These are phyloP conservation scores for Ilyonectria sp. DNA, from an alignment of 2,329 filamentous ascomycete genomes.

Conservation along the genomic window DNA sequence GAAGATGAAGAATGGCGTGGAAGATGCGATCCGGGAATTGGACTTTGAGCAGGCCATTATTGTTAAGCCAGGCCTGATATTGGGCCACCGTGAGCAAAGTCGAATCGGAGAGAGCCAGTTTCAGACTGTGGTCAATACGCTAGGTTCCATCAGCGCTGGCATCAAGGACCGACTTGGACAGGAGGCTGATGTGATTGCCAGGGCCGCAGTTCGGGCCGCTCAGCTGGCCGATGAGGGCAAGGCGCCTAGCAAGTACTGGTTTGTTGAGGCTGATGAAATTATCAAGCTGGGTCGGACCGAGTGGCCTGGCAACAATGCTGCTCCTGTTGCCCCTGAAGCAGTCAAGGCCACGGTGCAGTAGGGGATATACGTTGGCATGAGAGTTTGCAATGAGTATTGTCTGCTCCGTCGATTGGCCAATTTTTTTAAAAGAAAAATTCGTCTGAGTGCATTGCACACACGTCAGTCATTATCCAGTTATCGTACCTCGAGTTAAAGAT, in stretches of 20 bases:
- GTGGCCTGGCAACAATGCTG: slow-evolving; percentile 58
- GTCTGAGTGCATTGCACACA: no score
- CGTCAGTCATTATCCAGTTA: background rate
- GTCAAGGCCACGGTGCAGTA: slow-evolving; percentile 20
- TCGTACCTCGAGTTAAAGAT: background rate
- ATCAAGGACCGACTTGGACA: slow-evolving; percentile 79
- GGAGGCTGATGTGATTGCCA: slow-evolving; percentile 80
- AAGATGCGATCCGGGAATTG: slow-evolving; percentile 80
- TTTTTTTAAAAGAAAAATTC: no score
- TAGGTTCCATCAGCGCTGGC: slow-evolving; percentile 68
- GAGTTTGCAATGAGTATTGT: background rate
- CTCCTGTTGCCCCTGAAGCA: slow-evolving; percentile 16
- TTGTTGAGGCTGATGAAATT: slow-evolving; percentile 74
- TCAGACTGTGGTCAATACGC: slow-evolving; percentile 67
- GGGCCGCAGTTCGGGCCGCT: slow-evolving; percentile 75
- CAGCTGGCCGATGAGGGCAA: slow-evolving; percentile 71
- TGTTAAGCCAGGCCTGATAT: slow-evolving; percentile 79
- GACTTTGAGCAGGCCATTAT: slow-evolving; percentile 86
- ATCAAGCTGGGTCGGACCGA: slow-evolving; percentile 76
- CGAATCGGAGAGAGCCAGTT: slow-evolving; percentile 72
- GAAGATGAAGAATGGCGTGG: slow-evolving; percentile 89
- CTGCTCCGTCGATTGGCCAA: background rate
- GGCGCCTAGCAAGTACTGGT: slow-evolving; percentile 73
- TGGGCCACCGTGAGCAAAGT: slow-evolving; percentile 77
- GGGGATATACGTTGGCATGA: background rate